phyloP scores from a whole-genome alignment of 768 basidiomycete genomes.

The Termitomyces bulborhizus region DNA sequence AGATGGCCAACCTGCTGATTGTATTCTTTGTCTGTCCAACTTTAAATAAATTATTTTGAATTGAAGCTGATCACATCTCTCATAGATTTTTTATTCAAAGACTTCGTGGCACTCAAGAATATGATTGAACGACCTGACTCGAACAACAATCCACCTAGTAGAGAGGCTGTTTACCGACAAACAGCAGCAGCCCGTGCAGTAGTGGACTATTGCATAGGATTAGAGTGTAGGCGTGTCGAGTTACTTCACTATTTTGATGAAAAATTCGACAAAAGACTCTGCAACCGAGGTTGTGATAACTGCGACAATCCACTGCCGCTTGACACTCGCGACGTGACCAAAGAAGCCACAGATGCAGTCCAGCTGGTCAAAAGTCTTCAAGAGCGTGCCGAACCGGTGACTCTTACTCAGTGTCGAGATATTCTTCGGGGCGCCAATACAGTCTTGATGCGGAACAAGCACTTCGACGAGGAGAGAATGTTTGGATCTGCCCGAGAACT shows the following conservation, averaged over 20 bases:
- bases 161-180: constrained; percentile 62
- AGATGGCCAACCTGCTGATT: constrained; percentile 79
- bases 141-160: constrained; percentile 29
- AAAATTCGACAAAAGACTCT: constrained; percentile 60
- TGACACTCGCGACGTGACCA: constrained; percentile 54
- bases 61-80: neutral
- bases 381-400: constrained; percentile 43
- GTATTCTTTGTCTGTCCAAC: constrained; percentile 68
- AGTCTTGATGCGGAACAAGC: constrained; percentile 36
- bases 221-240: constrained; percentile 82
- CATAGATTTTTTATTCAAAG: constrained; percentile 60
- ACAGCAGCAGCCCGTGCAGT: constrained; percentile 61
- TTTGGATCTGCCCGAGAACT: constrained; percentile 53
- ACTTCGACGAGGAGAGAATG: constrained; percentile 37
- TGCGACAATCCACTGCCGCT: constrained; percentile 51
- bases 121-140: constrained; percentile 58
- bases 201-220: constrained; percentile 73
- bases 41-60: neutral
- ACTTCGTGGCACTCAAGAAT: constrained; percentile 46
- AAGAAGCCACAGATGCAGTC: constrained; percentile 49
- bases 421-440: constrained; percentile 62
- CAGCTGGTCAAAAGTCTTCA: constrained; percentile 46
- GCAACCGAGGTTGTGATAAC: constrained; percentile 76
- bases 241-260: constrained; percentile 90
- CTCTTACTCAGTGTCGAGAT: constrained; percentile 51